Conservation (phyloP, 441 rosid species). For the Euphorbia schlechtendalii region DNA sequence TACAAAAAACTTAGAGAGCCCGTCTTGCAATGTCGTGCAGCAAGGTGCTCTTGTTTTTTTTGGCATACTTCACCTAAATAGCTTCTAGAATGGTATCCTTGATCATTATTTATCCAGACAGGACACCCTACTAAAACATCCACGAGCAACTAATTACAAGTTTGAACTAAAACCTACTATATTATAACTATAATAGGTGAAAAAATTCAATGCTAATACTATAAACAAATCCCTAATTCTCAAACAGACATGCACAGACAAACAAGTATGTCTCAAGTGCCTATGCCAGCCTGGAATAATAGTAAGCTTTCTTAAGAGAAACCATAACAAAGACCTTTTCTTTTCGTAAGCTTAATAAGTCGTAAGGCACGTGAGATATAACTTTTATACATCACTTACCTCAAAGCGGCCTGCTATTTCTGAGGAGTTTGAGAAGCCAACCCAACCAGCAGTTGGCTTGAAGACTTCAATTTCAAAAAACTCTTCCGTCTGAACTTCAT, state of each 20-base stretch:
- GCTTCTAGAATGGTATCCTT: not conserved
- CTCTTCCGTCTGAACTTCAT: constrained; percentile 35
- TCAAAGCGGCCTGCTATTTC: constrained; percentile 24
- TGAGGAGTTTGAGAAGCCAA: constrained; percentile 27
- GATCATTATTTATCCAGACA: not conserved
- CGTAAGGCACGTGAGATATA: not conserved
- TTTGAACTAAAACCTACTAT: not conserved
- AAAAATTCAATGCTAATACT: not conserved
- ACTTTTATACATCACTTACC: constrained; percentile 24
- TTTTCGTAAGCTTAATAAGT: not conserved
- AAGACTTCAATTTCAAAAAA: constrained; percentile 50
- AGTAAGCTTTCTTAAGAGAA: not conserved
- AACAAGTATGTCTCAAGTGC: not conserved
- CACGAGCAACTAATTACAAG: not conserved
- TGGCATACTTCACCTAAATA: not conserved
- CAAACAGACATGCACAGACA: not conserved
- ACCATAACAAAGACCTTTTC: not conserved
- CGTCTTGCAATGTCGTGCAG: not conserved
- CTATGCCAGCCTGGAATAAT: not conserved
- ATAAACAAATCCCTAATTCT: not conserved
- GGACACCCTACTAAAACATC: not conserved
- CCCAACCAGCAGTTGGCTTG: constrained; percentile 50
- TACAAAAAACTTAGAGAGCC: not conserved
- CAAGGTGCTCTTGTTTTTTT: not conserved
- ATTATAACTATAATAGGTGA: not conserved